Conservation (phyloP, 1,284 basidiomycete species). For the Papiliotrema laurentii region DNA sequence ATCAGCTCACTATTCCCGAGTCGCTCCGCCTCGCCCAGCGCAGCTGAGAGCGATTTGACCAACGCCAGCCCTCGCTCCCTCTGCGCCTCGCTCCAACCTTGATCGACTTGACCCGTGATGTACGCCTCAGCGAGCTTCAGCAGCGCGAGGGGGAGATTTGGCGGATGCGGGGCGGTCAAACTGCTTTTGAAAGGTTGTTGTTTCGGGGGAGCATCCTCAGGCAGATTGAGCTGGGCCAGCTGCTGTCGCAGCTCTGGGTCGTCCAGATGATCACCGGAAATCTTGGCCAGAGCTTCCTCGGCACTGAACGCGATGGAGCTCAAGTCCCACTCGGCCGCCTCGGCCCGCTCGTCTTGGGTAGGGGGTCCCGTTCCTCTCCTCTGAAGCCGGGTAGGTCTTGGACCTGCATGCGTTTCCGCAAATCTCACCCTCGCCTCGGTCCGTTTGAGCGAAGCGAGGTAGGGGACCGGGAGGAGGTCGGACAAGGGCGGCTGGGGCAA, state of each 20-base stretch:
- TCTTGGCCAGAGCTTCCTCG: slow-evolving; percentile 24
- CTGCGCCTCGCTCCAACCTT: slow-evolving; percentile 41
- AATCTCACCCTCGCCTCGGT: slow-evolving; percentile 45
- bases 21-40: slow-evolving; percentile 40
- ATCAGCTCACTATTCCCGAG: slow-evolving; percentile 35
- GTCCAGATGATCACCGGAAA: slow-evolving; percentile 13
- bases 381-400: slow-evolving; percentile 23
- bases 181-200: slow-evolving; percentile 28
- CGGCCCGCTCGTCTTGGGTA: slow-evolving; percentile 17
- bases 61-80: slow-evolving; percentile 35
- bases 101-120: slow-evolving; percentile 27
- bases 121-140: slow-evolving; percentile 44
- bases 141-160: slow-evolving; percentile 42
- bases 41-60: slow-evolving; percentile 29
- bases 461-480: slow-evolving; percentile 40
- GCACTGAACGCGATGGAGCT: slow-evolving; percentile 16
- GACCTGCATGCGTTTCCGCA: slow-evolving; percentile 35
- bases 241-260: slow-evolving; percentile 27
- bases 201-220: slow-evolving; percentile 1
- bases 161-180: slow-evolving; percentile 35
- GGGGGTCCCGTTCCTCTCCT: slow-evolving; percentile 27
- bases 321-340: slow-evolving; percentile 24
- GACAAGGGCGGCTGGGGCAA: slow-evolving; percentile 41
- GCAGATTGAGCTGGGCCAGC: slow-evolving; percentile 29
- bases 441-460: slow-evolving; percentile 40